A percentile compares a stretch with the other conserved stretches of the same genome.
These are phyloP conservation scores for Cornus controversa DNA, from an alignment of 148 eudicot species.

Conservation along the genomic window DNA sequence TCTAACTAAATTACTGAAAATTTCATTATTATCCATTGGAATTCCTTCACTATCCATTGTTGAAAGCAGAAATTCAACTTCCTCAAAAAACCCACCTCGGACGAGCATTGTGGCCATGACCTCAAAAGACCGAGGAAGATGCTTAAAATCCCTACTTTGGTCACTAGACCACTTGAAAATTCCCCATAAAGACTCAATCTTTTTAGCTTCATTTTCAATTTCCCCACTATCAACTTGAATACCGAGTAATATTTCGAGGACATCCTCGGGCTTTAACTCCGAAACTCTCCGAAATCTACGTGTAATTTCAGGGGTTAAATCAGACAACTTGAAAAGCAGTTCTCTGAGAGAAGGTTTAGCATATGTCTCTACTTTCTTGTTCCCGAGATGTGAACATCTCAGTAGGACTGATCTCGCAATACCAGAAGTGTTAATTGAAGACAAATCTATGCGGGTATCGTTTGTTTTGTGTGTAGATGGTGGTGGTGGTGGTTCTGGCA, in stretches of 20 bases:
- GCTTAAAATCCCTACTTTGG: constrained; percentile 40
- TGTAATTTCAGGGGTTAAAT: constrained; percentile 43
- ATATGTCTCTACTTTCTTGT: constrained; percentile 19
- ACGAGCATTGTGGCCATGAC: constrained; percentile 62
- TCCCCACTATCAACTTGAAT: constrained; percentile 33
- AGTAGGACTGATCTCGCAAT: constrained; percentile 31
- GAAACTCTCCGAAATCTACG: constrained; percentile 52
- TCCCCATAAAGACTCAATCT: constrained; percentile 63
- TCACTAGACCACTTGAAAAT: constrained; percentile 53
- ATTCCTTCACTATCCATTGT: constrained; percentile 46
- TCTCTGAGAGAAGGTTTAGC: constrained; percentile 36
- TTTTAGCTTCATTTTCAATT: constrained; percentile 31
- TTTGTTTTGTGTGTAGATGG: constrained; percentile 15
- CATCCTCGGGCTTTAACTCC: constrained; percentile 48
- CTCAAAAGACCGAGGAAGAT: constrained; percentile 50
- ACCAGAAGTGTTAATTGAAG: constrained; percentile 12
- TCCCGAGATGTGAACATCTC: constrained; percentile 21
- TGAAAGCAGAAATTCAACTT: constrained; percentile 57
- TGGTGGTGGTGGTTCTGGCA: constrained; percentile 12
- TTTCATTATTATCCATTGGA: constrained; percentile 54
- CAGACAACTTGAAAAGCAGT: constrained; percentile 41
- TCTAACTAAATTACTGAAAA: constrained; percentile 55
- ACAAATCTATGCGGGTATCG: constrained; percentile 23
- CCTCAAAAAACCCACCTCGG: constrained; percentile 42
- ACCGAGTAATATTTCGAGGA: constrained; percentile 57